A percentile compares a stretch with the other conserved stretches of the same genome.
These are phyloP conservation scores for Exsudoporus frostii DNA, from an alignment of 768 basidiomycete genomes.

Conservation along the genomic window DNA sequence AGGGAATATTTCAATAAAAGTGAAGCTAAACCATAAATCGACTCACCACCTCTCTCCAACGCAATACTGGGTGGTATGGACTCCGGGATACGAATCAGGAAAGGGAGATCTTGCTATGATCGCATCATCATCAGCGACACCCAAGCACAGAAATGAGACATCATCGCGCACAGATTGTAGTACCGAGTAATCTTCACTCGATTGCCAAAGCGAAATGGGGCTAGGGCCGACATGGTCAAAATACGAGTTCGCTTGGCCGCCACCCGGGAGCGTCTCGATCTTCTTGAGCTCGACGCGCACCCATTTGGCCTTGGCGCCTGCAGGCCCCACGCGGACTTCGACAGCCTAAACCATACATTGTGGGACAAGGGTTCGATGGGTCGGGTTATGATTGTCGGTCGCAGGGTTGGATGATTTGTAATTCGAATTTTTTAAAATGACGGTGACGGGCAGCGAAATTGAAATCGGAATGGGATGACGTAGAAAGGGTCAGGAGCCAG, in stretches of 20 bases:
- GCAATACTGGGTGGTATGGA: constrained; percentile 85
- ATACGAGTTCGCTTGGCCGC: constrained; percentile 65
- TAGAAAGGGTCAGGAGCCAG: constrained; percentile 3
- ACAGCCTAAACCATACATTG: constrained; percentile 56
- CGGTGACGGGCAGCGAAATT: background rate
- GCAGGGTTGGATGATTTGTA: background rate
- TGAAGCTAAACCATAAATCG: background rate
- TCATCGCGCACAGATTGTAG: constrained; percentile 56
- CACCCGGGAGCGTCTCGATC: constrained; percentile 79
- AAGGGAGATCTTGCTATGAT: constrained; percentile 79
- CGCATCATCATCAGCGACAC: background rate
- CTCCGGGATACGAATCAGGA: constrained; percentile 89
- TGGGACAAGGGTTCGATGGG: background rate
- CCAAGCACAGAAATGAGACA: background rate
- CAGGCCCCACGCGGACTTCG: constrained; percentile 72
- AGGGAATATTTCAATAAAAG: background rate
- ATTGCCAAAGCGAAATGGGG: constrained; percentile 80
- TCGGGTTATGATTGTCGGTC: background rate
- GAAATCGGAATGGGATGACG: background rate
- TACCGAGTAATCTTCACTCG: constrained; percentile 68
- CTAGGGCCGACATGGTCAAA: constrained; percentile 79
- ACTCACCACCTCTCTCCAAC: constrained; percentile 69
- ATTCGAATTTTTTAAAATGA: background rate
- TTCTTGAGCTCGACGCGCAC: constrained; percentile 89
- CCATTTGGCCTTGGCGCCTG: constrained; percentile 88